Conservation (phyloP, 768 basidiomycete species). For the Psilocybe sp. region DNA sequence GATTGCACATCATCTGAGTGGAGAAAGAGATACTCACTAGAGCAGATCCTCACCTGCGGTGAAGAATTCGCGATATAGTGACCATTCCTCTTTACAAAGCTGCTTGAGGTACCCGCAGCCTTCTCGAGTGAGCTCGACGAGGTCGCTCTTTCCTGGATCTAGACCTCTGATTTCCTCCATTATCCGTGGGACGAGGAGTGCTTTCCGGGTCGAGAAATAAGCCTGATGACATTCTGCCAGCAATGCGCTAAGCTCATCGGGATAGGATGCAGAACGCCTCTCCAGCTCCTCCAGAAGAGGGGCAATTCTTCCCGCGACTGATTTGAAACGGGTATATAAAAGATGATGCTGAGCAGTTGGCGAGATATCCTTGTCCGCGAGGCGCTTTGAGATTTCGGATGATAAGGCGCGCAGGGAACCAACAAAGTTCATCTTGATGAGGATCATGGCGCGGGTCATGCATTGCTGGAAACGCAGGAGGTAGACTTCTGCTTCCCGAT, state of each 20-base stretch:
- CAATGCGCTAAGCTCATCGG: conserved; percentile 80
- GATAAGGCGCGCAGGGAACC: conserved; percentile 78
- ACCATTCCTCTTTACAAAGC: conserved; percentile 87
- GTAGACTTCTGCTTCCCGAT: conserved; percentile 89
- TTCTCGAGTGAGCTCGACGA: conserved; percentile 87
- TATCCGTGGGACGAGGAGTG: conserved; percentile 69
- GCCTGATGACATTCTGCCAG: conserved; percentile 85
- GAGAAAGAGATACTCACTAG: conserved; percentile 33
- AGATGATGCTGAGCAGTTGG: conserved; percentile 79
- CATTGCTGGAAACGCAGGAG: conserved; percentile 98
- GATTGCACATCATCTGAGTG: background rate
- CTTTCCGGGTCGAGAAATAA: conserved; percentile 74
- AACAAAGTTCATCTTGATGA: conserved; percentile 97
- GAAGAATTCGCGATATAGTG: conserved; percentile 84
- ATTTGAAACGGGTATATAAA: conserved; percentile 84
- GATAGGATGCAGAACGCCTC: conserved; percentile 67
- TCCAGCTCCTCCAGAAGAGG: conserved; percentile 87
- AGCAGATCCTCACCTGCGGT: conserved; percentile 71
- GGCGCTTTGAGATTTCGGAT: conserved; percentile 69
- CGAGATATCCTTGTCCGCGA: conserved; percentile 80
- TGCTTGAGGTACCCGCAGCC: conserved; percentile 94
- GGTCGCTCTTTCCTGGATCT: conserved; percentile 73
- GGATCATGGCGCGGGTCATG: conserved; percentile 95
- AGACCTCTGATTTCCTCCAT: conserved; percentile 80
- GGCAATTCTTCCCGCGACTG: conserved; percentile 65